phyloP scores from a whole-genome alignment of 139 green algal species.

The Closterium sp. region DNA sequence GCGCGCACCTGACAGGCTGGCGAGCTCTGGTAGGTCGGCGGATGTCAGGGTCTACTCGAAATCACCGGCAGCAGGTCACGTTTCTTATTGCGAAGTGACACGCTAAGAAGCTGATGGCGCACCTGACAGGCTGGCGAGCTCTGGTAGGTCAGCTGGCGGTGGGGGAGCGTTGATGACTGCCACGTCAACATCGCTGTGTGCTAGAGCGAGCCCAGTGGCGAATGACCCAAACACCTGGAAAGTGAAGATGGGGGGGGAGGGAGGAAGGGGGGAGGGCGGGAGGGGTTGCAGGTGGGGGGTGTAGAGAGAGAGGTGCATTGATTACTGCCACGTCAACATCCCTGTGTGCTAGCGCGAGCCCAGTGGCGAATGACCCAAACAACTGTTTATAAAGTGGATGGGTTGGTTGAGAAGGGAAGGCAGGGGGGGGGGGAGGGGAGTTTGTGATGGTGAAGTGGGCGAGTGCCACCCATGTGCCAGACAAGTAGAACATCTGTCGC shows the following conservation, averaged over 20 bases:
- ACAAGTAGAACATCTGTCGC: too few species aligned
- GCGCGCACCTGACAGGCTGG: neutral
- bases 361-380: conserved; percentile 42
- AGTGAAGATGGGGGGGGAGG: neutral
- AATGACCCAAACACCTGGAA: conserved; percentile 47
- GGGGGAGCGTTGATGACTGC: conserved; percentile 38
- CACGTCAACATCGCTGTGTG: conserved; percentile 45
- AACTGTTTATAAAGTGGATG: too few species aligned
- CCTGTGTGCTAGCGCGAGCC: conserved; percentile 36
- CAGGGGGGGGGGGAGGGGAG: neutral
- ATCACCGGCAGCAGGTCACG: too few species aligned
- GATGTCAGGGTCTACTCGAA: too few species aligned
- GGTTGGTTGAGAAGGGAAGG: too few species aligned
- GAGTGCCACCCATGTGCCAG: too few species aligned
- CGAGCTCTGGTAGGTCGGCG: neutral
- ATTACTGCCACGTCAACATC: conserved; percentile 41
- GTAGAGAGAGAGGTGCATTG: too few species aligned
- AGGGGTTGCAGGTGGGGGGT: too few species aligned
- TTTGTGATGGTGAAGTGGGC: neutral
- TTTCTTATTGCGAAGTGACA: too few species aligned
- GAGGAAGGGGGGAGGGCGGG: conserved; percentile 3
- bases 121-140: neutral
- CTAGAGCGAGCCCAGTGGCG: conserved; percentile 35
- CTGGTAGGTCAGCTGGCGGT: neutral
- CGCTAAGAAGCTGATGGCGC: neutral